Evolutionary conservation across 345 rosid genomes (phyloP).

Genomic region (Hibiscus tridactylites): DNA sequence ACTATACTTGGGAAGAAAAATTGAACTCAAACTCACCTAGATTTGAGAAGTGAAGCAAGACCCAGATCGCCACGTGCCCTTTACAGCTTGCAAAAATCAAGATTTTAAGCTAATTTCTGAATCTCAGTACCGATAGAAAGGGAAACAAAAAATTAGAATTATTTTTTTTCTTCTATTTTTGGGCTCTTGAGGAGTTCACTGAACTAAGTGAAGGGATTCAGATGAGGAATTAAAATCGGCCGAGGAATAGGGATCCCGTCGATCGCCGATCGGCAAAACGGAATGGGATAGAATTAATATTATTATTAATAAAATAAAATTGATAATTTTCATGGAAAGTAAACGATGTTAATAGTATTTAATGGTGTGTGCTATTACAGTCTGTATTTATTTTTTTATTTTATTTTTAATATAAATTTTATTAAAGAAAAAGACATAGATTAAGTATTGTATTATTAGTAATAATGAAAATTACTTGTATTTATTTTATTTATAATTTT

Average conservation of each 20-base stretch:
- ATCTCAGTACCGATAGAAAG: slow-evolving; percentile 7
- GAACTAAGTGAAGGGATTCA: neutral
- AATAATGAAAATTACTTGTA: neutral
- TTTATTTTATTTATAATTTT: neutral
- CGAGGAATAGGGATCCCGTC: slow-evolving; percentile 31
- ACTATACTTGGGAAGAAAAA: slow-evolving; percentile 8
- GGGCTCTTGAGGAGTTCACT: neutral
- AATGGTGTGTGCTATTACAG: slow-evolving; percentile 32
- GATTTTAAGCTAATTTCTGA: slow-evolving; percentile 1
- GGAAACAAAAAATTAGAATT: slow-evolving; percentile 1
- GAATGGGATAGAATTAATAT: slow-evolving; percentile 8
- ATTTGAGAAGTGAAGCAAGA: slow-evolving; percentile 40
- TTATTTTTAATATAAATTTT: neutral
- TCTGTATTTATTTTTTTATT: slow-evolving; percentile 2
- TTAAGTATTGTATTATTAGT: neutral
- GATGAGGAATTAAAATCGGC: slow-evolving; percentile 27
- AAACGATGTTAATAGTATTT: slow-evolving; percentile 45
- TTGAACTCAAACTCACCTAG: slow-evolving; percentile 37
- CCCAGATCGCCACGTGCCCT: slow-evolving; percentile 59
- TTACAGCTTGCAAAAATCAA: slow-evolving; percentile 47
- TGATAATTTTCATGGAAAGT: slow-evolving; percentile 35
- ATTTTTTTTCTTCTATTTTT: neutral
- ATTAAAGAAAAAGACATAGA: neutral
- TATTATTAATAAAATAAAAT: slow-evolving; percentile 23
- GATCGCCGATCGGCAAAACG: slow-evolving; percentile 36